Evolutionary conservation across 129 eudicot species (phyloP).

Genomic region (Saussurea involucrata): DNA sequence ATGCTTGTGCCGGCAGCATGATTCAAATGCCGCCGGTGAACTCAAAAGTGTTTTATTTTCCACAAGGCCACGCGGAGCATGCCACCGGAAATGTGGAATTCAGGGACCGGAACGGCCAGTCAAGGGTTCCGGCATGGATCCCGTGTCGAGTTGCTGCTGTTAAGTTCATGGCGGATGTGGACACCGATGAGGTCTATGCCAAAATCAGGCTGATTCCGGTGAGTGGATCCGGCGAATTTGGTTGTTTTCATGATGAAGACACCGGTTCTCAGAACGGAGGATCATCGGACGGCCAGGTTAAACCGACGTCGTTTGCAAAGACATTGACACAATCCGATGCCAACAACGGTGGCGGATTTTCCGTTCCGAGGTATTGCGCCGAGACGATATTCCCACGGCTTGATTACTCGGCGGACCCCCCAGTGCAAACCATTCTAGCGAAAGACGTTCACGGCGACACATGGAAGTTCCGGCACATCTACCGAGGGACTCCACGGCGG

Average conservation of each 20-base stretch:
- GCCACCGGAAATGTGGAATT: slow-evolving; percentile 73
- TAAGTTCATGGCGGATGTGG: slow-evolving; percentile 79
- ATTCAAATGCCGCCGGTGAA: slow-evolving; percentile 85
- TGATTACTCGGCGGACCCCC: slow-evolving; percentile 91
- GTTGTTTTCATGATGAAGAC: slow-evolving; percentile 44
- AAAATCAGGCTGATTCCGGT: slow-evolving; percentile 62
- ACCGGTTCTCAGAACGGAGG: slow-evolving; percentile 32
- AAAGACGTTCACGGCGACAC: slow-evolving; percentile 96
- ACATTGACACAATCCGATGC: slow-evolving; percentile 95
- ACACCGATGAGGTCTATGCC: slow-evolving; percentile 82
- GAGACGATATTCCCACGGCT: slow-evolving; percentile 91
- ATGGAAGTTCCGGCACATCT: slow-evolving; percentile 92
- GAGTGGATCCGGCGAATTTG: slow-evolving; percentile 33
- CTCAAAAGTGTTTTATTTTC: slow-evolving; percentile 74
- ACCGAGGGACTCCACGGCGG: slow-evolving; percentile 88
- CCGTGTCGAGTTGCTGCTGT: slow-evolving; percentile 55
- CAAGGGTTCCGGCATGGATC: slow-evolving; percentile 65
- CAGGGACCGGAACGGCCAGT: slow-evolving; percentile 32
- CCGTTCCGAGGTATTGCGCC: slow-evolving; percentile 93
- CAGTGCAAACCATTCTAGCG: slow-evolving; percentile 82
- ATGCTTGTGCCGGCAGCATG: slow-evolving; percentile 99
- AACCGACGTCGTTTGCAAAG: slow-evolving; percentile 88
- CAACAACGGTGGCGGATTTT: slow-evolving; percentile 96
- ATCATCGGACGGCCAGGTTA: slow-evolving; percentile 46
- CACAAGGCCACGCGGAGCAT: slow-evolving; percentile 93